Percentiles rank a stretch among this genome's conserved stretches.
Conservation (phyloP, 345 rosid genomes). For the Arabis hirsuta region DNA sequence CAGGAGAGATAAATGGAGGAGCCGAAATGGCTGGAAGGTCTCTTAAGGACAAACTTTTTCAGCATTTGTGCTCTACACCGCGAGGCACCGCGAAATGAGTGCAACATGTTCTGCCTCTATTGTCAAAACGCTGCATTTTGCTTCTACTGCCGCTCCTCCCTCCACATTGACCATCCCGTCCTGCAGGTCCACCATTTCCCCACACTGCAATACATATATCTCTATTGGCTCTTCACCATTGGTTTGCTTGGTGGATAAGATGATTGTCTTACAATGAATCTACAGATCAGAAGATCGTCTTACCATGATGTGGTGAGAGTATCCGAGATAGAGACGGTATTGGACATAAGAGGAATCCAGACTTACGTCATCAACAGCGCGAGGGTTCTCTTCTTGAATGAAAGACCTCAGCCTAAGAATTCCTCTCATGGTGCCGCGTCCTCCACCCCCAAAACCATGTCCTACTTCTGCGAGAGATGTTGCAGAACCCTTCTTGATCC, state of each 20-base stretch:
- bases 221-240: slow-evolving; percentile 14
- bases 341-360: slow-evolving; percentile 85
- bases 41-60: slow-evolving; percentile 69
- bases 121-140: slow-evolving; percentile 71
- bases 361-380: slow-evolving; percentile 94
- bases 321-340: slow-evolving; percentile 67
- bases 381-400: slow-evolving; percentile 76
- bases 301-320: slow-evolving; percentile 93
- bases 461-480: slow-evolving; percentile 80
- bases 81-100: slow-evolving; percentile 72
- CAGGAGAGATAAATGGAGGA: slow-evolving; percentile 56
- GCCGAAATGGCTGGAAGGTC: slow-evolving; percentile 80
- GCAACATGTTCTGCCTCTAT: slow-evolving; percentile 88
- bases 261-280: slow-evolving; percentile 59
- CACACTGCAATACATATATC: slow-evolving; percentile 19
- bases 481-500: slow-evolving; percentile 81
- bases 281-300: slow-evolving; percentile 83
- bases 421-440: slow-evolving; percentile 32
- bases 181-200: slow-evolving; percentile 61
- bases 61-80: slow-evolving; percentile 61
- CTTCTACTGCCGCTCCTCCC: slow-evolving; percentile 80
- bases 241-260: slow-evolving; percentile 53
- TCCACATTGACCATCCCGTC: slow-evolving; percentile 76
- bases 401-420: slow-evolving; percentile 63
- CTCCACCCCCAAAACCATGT: slow-evolving; percentile 47